Conservation (phyloP, 768 basidiomycete species). For the Tylopilus sp. region DNA sequence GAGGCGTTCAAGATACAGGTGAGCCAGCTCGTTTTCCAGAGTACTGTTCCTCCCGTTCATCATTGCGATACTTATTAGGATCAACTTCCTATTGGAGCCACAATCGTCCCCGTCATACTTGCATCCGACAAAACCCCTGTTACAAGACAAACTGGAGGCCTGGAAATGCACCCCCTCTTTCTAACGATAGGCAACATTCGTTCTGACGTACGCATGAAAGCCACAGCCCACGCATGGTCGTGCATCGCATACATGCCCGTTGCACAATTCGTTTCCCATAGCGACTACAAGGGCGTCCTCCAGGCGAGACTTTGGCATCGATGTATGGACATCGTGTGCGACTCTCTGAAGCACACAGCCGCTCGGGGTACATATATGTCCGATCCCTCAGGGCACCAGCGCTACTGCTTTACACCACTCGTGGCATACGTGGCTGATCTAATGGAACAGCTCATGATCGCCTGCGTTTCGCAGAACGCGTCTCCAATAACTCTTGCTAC, state of each 20-base stretch:
- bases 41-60: no score
- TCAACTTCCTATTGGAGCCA: neutral
- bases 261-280: neutral
- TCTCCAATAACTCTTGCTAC: conserved; percentile 8
- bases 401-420: neutral
- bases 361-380: neutral
- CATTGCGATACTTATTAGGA: no score
- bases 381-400: neutral
- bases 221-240: neutral
- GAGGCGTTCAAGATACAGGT: neutral
- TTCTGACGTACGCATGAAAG: neutral
- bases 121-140: neutral
- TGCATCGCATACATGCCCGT: neutral
- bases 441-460: conserved; percentile 10
- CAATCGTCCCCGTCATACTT: neutral
- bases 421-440: conserved; percentile 2
- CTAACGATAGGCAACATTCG: neutral
- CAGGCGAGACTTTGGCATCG: neutral
- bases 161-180: neutral
- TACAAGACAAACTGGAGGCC: neutral
- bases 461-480: conserved; percentile 5
- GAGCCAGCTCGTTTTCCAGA: no score
- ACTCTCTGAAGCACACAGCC: neutral
- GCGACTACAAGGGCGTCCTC: neutral
- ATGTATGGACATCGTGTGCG: neutral